Conservation (phyloP, 1,284 basidiomycete species). For the Fomitiporia mediterranea region DNA sequence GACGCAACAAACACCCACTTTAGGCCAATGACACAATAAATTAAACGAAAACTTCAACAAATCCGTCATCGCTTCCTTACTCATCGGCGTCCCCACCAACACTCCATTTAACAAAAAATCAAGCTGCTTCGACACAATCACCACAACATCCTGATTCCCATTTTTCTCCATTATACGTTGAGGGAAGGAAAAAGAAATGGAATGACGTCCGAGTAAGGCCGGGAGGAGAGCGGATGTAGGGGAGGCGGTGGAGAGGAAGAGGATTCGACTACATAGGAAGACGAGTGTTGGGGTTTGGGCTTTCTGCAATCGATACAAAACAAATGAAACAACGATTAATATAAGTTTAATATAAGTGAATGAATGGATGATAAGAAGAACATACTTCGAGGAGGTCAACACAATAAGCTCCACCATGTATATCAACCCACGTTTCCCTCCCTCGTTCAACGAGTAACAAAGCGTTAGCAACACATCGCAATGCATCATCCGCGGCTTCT, state of each 20-base stretch:
- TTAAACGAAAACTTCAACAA: conserved; percentile 77
- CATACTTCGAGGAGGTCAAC: conserved; percentile 59
- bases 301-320: conserved; percentile 42
- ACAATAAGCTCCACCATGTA: conserved; percentile 55
- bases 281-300: conserved; percentile 54
- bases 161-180: conserved; percentile 41
- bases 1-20: conserved; percentile 31
- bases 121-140: conserved; percentile 54
- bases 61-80: conserved; percentile 69
- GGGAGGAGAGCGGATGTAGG: conserved; percentile 25
- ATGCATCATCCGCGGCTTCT: conserved; percentile 62
- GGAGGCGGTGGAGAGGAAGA: conserved; percentile 67
- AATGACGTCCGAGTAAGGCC: conserved; percentile 19
- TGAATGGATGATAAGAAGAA: no score
- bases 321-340: conserved; percentile 14
- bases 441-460: conserved; percentile 62
- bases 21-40: conserved; percentile 65
- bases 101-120: conserved; percentile 46
- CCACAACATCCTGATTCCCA: conserved; percentile 41
- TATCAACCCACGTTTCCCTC: conserved; percentile 50
- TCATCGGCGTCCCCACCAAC: conserved; percentile 46
- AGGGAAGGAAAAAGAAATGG: conserved; percentile 46
- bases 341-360: no score
- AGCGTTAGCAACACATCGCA: conserved; percentile 73
- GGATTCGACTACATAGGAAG: conserved; percentile 69